A percentile compares a stretch with the other conserved stretches of the same genome.
These are phyloP conservation scores for Metrosideros polymorpha DNA, from an alignment of 441 rosid genomes.

Conservation along the genomic window DNA sequence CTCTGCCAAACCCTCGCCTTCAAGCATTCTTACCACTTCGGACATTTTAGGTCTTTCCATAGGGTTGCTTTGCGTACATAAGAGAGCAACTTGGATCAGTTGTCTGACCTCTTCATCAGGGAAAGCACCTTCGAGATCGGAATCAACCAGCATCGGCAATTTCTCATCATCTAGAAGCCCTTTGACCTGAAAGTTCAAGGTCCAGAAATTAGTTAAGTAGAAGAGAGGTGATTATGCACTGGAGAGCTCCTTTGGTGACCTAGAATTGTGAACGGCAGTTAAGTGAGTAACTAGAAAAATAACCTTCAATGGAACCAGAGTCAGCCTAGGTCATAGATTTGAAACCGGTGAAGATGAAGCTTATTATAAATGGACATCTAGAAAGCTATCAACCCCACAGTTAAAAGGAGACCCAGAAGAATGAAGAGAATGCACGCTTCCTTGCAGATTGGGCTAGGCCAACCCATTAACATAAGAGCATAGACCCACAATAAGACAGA, in stretches of 20 bases:
- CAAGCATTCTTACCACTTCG: slow-evolving; percentile 67
- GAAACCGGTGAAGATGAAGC: too few species aligned
- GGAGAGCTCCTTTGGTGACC: background rate
- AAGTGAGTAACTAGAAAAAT: background rate
- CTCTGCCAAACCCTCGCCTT: slow-evolving; percentile 67
- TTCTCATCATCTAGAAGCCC: slow-evolving; percentile 47
- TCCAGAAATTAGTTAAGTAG: background rate
- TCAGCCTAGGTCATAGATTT: too few species aligned
- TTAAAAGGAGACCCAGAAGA: background rate
- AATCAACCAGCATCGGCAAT: slow-evolving; percentile 47
- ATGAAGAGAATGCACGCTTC: background rate
- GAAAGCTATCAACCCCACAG: too few species aligned
- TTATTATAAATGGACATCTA: too few species aligned
- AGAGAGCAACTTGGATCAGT: slow-evolving; percentile 57
- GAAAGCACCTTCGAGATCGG: slow-evolving; percentile 43
- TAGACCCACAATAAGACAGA: background rate
- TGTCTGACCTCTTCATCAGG: slow-evolving; percentile 47
- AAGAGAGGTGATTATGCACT: background rate
- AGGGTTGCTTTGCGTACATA: slow-evolving; percentile 57
- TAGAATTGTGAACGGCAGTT: background rate
- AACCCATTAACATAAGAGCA: background rate
- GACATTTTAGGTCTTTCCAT: slow-evolving; percentile 73
- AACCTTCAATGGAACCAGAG: too few species aligned
- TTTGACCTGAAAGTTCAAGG: slow-evolving; percentile 39
- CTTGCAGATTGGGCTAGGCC: background rate